Conservation (phyloP, 306 rosid species). For the Clitoria ternatea region DNA sequence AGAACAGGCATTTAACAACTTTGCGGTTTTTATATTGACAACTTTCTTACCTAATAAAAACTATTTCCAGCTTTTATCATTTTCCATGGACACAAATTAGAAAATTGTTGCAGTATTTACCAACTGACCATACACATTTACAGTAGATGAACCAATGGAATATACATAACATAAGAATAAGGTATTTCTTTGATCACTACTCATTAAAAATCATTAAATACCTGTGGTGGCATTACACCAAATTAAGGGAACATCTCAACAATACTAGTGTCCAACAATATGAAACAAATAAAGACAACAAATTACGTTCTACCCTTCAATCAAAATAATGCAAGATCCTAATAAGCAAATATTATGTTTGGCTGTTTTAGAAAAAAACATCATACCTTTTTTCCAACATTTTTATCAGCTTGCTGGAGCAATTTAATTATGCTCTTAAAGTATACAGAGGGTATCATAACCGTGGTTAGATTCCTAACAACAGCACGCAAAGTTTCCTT, state of each 20-base stretch:
- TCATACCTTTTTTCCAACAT: slow-evolving; percentile 67
- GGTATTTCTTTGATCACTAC: no score
- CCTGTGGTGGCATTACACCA: background rate
- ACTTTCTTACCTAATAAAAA: background rate
- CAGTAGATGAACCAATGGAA: no score
- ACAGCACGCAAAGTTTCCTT: slow-evolving; percentile 56
- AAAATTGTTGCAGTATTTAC: background rate
- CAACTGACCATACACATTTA: no score
- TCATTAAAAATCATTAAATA: background rate
- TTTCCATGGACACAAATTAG: background rate
- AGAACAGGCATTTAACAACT: background rate
- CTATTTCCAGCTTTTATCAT: no score
- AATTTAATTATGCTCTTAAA: slow-evolving; percentile 56
- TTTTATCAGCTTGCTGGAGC: slow-evolving; percentile 56
- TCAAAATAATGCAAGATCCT: background rate
- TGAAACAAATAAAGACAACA: background rate
- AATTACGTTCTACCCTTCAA: background rate
- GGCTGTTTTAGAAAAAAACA: background rate
- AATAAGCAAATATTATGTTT: background rate
- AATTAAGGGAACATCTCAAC: background rate
- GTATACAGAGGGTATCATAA: slow-evolving; percentile 61
- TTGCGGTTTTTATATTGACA: background rate
- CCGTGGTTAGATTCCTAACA: slow-evolving; percentile 44
- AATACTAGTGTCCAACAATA: background rate
- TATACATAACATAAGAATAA: background rate